These are phyloP conservation scores for Lathyrus oleraceus DNA, from an alignment of 306 rosid genomes.

Conservation along the genomic window DNA sequence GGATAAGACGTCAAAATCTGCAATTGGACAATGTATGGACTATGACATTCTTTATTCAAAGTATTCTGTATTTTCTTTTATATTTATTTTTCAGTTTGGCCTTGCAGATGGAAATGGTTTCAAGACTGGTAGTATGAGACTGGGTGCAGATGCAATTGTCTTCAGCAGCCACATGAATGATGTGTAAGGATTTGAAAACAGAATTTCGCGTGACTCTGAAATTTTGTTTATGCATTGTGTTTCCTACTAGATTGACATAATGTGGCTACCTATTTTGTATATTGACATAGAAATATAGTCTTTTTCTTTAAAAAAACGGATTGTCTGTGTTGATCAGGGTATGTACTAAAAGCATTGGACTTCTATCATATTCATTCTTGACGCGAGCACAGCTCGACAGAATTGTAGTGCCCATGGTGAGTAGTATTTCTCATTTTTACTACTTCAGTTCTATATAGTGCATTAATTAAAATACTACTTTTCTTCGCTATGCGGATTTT, in stretches of 20 bases:
- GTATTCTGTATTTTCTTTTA: slow-evolving; percentile 14
- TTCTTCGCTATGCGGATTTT: slow-evolving; percentile 9
- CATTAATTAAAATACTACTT: slow-evolving; percentile 16
- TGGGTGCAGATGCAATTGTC: slow-evolving; percentile 91
- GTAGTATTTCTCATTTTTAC: slow-evolving; percentile 40
- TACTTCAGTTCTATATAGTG: slow-evolving; percentile 6
- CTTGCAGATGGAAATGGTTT: slow-evolving; percentile 96
- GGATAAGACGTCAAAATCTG: slow-evolving; percentile 63
- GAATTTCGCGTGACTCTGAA: background rate
- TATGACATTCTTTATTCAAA: slow-evolving; percentile 33
- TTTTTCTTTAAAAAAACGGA: background rate
- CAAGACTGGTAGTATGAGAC: slow-evolving; percentile 97
- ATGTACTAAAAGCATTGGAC: slow-evolving; percentile 80
- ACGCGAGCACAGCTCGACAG: slow-evolving; percentile 60
- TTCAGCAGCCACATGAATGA: slow-evolving; percentile 65
- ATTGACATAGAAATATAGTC: background rate
- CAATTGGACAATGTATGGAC: slow-evolving; percentile 86
- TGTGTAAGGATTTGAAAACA: slow-evolving; percentile 50
- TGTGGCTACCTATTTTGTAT: slow-evolving; percentile 3
- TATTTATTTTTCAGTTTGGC: slow-evolving; percentile 48
- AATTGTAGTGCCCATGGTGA: slow-evolving; percentile 88
- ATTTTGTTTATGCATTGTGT: slow-evolving; percentile 1
- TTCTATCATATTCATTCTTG: slow-evolving; percentile 84
- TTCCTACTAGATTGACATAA: background rate
- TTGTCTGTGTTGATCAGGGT: slow-evolving; percentile 50